Evolutionary conservation across 1,139 yeast species (phyloP), one percentile per base, ranked within the genome.

Genomic region (Geotrichum australiense): DNA sequence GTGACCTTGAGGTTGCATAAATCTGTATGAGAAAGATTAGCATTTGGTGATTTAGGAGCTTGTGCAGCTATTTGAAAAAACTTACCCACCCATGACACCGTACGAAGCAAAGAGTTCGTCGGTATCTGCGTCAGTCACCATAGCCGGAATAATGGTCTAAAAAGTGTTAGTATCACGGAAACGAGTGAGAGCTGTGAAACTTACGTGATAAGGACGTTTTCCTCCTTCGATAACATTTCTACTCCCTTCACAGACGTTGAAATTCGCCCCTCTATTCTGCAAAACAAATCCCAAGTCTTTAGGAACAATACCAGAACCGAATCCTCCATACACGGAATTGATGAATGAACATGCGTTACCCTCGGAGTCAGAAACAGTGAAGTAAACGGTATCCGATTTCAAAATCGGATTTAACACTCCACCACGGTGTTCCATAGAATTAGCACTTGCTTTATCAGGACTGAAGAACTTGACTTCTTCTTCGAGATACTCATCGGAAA

Each of bases 301-400:
- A 16, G 85, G 86, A 11, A 82, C 64, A 27, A 83, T 79, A 2
- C 81, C 84, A 32, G 82, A 71, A 2, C 94, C 94, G 62, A 83
- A 84, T 3, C 73, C 70, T 48, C 74, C 74, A 55, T 77, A 84
- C 3, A 83, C 76, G 0, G 93, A 82, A 53, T 81, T 82, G 50
- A 84, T 83, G 54, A 83, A 83, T 2, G 91, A 81, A 51, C 89
- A 82, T 5, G 89, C 91, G 54, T 83, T 82, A 2, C 94, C 94
- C 34, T 78, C 75, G 4, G 66, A 55, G 56, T 84, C 94, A 1
- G 82, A 65, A 1, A 73, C 85, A 0, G 86, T 69, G 52, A 81
- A 76, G 55, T 84, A 84, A 2, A 82, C 85, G 0, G 94, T 84
- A 53, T 84, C 94, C 0, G 87, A 78, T 53, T 73, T 72, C 58